These are phyloP conservation scores for Mycena sp. DNA, from an alignment of 1,284 basidiomycete genomes.

Conservation along the genomic window DNA sequence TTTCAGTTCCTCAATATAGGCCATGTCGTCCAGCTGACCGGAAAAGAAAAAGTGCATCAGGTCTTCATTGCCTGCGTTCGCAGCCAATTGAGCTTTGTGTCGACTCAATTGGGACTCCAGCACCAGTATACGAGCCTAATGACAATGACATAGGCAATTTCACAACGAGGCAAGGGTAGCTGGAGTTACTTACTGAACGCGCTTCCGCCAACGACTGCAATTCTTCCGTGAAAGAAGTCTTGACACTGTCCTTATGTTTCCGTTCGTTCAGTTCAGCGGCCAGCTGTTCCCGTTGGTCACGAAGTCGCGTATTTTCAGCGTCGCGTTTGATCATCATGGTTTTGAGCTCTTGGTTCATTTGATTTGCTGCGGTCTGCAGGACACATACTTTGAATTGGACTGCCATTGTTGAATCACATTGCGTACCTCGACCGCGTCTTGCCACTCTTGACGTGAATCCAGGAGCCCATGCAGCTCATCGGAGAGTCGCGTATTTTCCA, in stretches of 20 bases:
- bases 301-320: conserved; percentile 77
- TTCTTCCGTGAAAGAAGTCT: conserved; percentile 74
- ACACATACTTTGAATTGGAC: conserved; percentile 7
- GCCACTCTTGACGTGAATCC: conserved; percentile 53
- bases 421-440: conserved; percentile 56
- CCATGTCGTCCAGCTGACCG: conserved; percentile 63
- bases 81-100: conserved; percentile 82
- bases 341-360: conserved; percentile 66
- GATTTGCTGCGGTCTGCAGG: conserved; percentile 55
- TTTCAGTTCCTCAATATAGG: conserved; percentile 74
- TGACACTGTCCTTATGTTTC: conserved; percentile 72
- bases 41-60: conserved; percentile 76
- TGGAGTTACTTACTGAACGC: conserved; percentile 60
- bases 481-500: conserved; percentile 48
- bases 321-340: conserved; percentile 72
- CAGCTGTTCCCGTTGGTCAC: conserved; percentile 84
- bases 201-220: conserved; percentile 77
- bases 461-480: conserved; percentile 53
- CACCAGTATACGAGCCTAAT: conserved; percentile 74
- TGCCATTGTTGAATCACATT: conserved; percentile 26
- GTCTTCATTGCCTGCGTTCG: conserved; percentile 76
- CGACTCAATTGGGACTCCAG: conserved; percentile 82
- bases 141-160: conserved; percentile 8
- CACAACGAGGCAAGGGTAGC: conserved; percentile 16
- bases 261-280: conserved; percentile 79